Conservation (phyloP, 129 eudicot species). For the Arctium lappa region DNA sequence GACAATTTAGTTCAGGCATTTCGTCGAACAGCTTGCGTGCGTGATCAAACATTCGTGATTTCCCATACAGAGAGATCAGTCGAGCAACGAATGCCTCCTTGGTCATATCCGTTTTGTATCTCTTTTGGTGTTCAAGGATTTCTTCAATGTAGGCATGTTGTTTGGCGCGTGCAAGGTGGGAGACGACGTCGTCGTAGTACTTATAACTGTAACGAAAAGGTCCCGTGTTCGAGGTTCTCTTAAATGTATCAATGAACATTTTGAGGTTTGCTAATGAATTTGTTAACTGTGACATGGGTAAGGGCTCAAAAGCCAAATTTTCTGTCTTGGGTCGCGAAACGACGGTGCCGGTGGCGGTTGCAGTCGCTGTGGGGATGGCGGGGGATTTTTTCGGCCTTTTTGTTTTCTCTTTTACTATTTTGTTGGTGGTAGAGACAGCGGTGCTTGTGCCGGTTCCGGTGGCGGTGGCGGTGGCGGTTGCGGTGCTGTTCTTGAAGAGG, state of each 20-base stretch:
- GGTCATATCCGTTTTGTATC: constrained; percentile 27
- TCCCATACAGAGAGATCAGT: constrained; percentile 42
- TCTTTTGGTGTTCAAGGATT: constrained; percentile 51
- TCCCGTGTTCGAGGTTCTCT: constrained; percentile 17
- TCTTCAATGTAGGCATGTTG: constrained; percentile 36
- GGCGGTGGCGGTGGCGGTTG: not conserved
- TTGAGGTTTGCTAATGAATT: constrained; percentile 18
- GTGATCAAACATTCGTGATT: constrained; percentile 48
- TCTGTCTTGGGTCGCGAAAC: constrained; percentile 9
- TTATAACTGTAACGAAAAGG: constrained; percentile 30
- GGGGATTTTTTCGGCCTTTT: constrained; percentile 18
- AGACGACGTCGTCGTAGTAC: constrained; percentile 30
- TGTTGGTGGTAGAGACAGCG: constrained; percentile 12
- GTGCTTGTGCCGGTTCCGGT: not conserved
- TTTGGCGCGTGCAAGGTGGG: constrained; percentile 43
- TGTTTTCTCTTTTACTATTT: constrained; percentile 12
- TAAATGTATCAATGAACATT: constrained; percentile 34
- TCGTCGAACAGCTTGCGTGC: constrained; percentile 69
- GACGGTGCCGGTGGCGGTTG: constrained; percentile 13
- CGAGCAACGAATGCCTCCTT: constrained; percentile 41
- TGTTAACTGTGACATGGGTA: constrained; percentile 24
- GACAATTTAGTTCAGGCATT: constrained; percentile 53
- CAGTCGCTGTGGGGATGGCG: not conserved
- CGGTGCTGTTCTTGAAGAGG: constrained; percentile 22
- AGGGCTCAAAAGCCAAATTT: constrained; percentile 17